Base-by-base conservation (phyloP, 164 flowering plant species). In the Taxillus chinensis region DNA sequence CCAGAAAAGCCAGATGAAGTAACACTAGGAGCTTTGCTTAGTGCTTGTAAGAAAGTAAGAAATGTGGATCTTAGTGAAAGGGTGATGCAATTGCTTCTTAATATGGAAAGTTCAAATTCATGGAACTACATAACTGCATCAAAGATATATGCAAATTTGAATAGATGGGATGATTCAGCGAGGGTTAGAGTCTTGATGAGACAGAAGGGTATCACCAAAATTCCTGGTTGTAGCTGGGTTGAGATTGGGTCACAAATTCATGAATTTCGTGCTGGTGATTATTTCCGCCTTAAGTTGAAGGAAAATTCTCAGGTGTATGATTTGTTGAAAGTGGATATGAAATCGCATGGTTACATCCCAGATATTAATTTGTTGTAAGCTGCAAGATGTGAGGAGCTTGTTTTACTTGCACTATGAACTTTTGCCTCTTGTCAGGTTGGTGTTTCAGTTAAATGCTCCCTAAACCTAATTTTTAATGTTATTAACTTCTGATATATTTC, bases 191-290 rank as follows among this genome's bases (percentile, higher is more conserved):
- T 65, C 27, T 57, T 87, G 70, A 85, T 85, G 88, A 85, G 71
- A 68, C 64, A 75, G 51, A 83, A 71, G 61, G 87, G 85, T 43
- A 74, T 85, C 27, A 45, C 61, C 11, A 87, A 87, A 72, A 80
- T 80, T 56, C 93, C 90, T 56, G 93, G 90, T 41, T 83, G 86
- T 71, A 84, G 89, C 67, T 82, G 89, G 86, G 72, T 82, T 51
- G 84, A 74, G 72, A 75, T 78, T 45, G 78, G 68, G 14, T 39
- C 57, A 57, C 70, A 65, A 41, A 59, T 76, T 53, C 70, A 62
- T 61, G 85, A 81, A 63, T 81, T 83, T 73, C 82, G 70, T 67
- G 74, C 83, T 51, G 83, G 83, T 52, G 81, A 79, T 62, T 64
- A 16, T 4, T 63, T 75, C 37, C 57, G 61, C 39, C 61, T 16